phyloP scores from a whole-genome alignment of 129 eudicot species.

The Flaveria brownii region DNA sequence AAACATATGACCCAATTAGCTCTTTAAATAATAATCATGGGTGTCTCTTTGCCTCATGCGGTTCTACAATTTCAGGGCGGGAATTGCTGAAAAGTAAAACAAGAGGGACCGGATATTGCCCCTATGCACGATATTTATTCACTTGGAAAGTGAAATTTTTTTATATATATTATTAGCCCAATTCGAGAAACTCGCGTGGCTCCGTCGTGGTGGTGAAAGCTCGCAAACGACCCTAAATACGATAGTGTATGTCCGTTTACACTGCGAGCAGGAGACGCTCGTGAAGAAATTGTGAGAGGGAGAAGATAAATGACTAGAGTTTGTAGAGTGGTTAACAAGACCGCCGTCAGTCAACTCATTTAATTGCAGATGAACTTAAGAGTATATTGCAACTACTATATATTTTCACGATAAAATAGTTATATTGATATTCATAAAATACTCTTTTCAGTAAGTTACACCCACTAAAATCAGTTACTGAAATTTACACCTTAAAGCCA shows the following conservation, averaged over 20 bases:
- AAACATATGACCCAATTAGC: constrained; percentile 37
- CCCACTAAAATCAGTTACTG: not conserved
- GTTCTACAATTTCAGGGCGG: not conserved
- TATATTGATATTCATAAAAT: not conserved
- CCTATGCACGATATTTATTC: constrained; percentile 14
- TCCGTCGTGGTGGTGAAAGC: no score
- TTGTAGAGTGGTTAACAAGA: no score
- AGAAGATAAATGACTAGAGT: no score
- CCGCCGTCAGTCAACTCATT: no score
- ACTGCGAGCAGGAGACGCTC: no score
- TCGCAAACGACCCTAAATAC: no score
- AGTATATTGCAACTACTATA: not conserved
- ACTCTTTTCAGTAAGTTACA: not conserved
- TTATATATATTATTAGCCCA: not conserved
- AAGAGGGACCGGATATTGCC: constrained; percentile 28
- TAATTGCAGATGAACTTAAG: no score
- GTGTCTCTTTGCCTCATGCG: constrained; percentile 29
- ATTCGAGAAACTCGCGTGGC: no score
- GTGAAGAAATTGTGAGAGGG: no score
- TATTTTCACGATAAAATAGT: not conserved
- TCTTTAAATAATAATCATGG: constrained; percentile 32
- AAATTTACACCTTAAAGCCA: not conserved
- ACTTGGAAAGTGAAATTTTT: not conserved
- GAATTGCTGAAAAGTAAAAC: constrained; percentile 21
- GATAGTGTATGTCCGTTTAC: no score